A percentile compares a stretch with the other conserved stretches of the same genome.
These are phyloP conservation scores for Saururus chinensis DNA, from an alignment of 164 flowering plant genomes.

Conservation along the genomic window DNA sequence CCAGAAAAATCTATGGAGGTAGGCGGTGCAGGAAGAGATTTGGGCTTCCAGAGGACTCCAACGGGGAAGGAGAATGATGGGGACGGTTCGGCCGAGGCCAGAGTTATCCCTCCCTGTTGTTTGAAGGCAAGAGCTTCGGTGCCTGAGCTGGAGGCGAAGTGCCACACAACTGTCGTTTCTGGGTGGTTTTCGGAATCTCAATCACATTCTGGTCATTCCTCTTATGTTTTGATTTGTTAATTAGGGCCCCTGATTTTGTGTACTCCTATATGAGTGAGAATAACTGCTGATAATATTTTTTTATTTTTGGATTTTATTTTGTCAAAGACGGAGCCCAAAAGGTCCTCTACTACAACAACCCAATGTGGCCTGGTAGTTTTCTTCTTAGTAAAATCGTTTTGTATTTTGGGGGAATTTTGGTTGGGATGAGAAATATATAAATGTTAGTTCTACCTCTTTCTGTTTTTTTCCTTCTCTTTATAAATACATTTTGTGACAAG, in stretches of 20 bases:
- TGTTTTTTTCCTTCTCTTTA: too few species aligned
- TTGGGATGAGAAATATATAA: too few species aligned
- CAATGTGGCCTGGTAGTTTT: slow-evolving; percentile 96
- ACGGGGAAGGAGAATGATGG: slow-evolving; percentile 68
- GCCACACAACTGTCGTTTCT: slow-evolving; percentile 89
- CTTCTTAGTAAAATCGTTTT: neutral
- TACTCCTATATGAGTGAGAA: too few species aligned
- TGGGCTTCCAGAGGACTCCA: slow-evolving; percentile 71
- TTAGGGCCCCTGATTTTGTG: neutral
- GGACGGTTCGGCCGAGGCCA: slow-evolving; percentile 3
- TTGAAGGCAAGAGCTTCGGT: slow-evolving; percentile 66
- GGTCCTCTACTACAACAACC: slow-evolving; percentile 66
- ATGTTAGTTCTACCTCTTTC: too few species aligned
- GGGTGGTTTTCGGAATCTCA: slow-evolving; percentile 90
- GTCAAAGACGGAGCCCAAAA: slow-evolving; percentile 34
- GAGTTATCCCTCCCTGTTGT: slow-evolving; percentile 71
- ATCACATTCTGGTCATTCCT: slow-evolving; percentile 39
- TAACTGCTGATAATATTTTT: neutral
- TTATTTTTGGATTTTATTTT: neutral
- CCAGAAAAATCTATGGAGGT: slow-evolving; percentile 58
- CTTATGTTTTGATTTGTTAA: slow-evolving; percentile 3
- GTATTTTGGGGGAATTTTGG: too few species aligned
- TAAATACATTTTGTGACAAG: too few species aligned
- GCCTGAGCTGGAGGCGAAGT: slow-evolving; percentile 64
- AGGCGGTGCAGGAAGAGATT: slow-evolving; percentile 57